phyloP scores from a whole-genome alignment of 2,329 filamentous ascomycete species.

The Hypoxylon sp. region DNA sequence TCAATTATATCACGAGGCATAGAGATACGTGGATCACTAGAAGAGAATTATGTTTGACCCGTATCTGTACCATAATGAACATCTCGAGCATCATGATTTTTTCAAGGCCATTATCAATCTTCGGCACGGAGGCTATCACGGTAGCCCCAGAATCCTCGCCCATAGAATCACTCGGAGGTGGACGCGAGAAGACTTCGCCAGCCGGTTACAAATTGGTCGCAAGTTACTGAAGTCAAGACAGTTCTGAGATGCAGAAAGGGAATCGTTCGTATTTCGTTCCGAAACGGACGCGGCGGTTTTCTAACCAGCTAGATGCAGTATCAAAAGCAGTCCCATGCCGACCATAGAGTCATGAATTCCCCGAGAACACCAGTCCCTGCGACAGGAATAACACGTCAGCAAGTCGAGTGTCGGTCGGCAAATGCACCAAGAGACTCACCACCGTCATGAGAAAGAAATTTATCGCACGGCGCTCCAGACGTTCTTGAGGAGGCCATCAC shows the following conservation, averaged over 20 bases:
- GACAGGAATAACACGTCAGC: too few species aligned
- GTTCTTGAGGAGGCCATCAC: conserved; percentile 94
- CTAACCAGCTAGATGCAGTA: conserved; percentile 47
- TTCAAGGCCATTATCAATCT: conserved; percentile 66
- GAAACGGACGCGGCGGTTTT: conserved; percentile 36
- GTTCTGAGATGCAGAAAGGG: conserved; percentile 31
- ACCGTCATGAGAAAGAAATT: conserved; percentile 42
- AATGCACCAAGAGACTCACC: conserved; percentile 26
- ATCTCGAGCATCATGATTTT: conserved; percentile 67
- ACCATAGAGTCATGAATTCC: conserved; percentile 44
- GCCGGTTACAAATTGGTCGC: conserved; percentile 51
- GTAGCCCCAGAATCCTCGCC: conserved; percentile 65
- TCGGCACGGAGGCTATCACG: conserved; percentile 65
- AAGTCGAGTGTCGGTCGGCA: too few species aligned
- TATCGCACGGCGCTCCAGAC: conserved; percentile 86
- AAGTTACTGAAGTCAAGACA: conserved; percentile 22
- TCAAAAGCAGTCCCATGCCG: conserved; percentile 44
- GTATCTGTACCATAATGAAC: conserved; percentile 71
- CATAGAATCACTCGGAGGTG: conserved; percentile 51
- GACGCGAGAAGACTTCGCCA: conserved; percentile 64
- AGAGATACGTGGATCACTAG: not conserved
- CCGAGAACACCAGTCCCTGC: conserved; percentile 44
- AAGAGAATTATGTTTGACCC: conserved; percentile 61
- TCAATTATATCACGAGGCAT: too few species aligned
- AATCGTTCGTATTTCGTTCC: conserved; percentile 41